Conservation (phyloP, 495 filamentous ascomycete species). For the Haplographium delicatum region DNA sequence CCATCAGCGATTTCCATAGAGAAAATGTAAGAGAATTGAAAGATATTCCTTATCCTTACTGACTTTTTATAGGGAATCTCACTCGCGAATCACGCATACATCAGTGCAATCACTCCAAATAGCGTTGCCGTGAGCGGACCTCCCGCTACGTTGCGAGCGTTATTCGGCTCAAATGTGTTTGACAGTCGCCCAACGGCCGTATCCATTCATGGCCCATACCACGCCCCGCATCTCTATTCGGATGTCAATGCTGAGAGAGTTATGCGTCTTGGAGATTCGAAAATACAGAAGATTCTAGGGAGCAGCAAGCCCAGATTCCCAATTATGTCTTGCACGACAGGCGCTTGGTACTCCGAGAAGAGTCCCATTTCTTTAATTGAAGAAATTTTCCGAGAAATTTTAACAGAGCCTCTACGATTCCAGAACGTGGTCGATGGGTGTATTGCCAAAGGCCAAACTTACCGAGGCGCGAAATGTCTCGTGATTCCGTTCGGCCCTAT, state of each 20-base stretch:
- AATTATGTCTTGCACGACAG: constrained; percentile 54
- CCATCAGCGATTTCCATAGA: constrained; percentile 47
- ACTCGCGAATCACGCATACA: constrained; percentile 56
- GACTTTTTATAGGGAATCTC: constrained; percentile 45
- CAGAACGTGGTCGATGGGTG: constrained; percentile 53
- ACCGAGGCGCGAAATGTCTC: constrained; percentile 38
- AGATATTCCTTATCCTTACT: not conserved
- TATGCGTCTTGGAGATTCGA: constrained; percentile 37
- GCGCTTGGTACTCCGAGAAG: constrained; percentile 25
- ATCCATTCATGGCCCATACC: constrained; percentile 75
- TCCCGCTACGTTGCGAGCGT: constrained; percentile 52
- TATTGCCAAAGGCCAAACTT: constrained; percentile 32
- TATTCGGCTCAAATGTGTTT: constrained; percentile 52
- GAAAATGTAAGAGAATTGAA: constrained; percentile 32
- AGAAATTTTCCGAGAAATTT: constrained; percentile 49
- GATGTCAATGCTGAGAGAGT: constrained; percentile 56
- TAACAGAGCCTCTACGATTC: constrained; percentile 52
- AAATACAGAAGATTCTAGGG: constrained; percentile 34
- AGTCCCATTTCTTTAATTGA: not conserved
- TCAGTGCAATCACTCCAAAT: constrained; percentile 66
- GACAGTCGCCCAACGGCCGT: constrained; percentile 54
- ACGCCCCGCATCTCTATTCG: constrained; percentile 68
- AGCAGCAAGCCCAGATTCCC: constrained; percentile 45
- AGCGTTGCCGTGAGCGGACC: constrained; percentile 77
- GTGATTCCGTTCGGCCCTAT: constrained; percentile 16